A percentile compares a stretch with the other conserved stretches of the same genome.
These are phyloP conservation scores for Erodium texanum DNA, from an alignment of 441 rosid genomes.

Conservation along the genomic window DNA sequence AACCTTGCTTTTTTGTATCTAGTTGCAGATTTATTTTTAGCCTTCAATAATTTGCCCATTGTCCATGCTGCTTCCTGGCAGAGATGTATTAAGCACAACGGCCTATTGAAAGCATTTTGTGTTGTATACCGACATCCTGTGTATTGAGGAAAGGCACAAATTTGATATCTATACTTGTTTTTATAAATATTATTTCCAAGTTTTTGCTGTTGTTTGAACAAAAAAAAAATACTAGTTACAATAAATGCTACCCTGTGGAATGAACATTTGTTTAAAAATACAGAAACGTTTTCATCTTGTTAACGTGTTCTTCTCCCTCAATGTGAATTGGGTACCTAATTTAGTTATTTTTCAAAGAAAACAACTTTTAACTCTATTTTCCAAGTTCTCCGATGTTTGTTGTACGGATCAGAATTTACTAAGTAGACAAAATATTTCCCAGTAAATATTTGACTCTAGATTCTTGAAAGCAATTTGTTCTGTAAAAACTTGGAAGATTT, in stretches of 20 bases:
- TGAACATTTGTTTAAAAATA: not conserved
- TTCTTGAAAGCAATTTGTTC: not conserved
- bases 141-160: not conserved
- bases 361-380: not conserved
- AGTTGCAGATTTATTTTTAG: not conserved
- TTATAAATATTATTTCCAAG: not conserved
- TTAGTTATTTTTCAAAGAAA: not conserved
- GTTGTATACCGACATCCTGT: not conserved
- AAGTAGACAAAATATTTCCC: not conserved
- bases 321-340: not conserved
- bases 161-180: not conserved
- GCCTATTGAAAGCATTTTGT: not conserved
- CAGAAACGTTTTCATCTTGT: not conserved
- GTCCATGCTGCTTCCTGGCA: too few relatives aligned
- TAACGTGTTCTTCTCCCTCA: not conserved
- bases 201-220: too few relatives aligned
- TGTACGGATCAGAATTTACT: not conserved
- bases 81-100: too few relatives aligned
- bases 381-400: not conserved
- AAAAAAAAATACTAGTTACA: not conserved
- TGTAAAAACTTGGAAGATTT: not conserved
- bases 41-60: not conserved
- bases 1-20: not conserved
- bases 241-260: not conserved
- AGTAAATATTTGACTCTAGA: not conserved